A percentile compares a stretch with the other conserved stretches of the same genome.
phyloP scores from a whole-genome alignment of 1,284 basidiomycete genomes.

The Malassezia japonica region DNA sequence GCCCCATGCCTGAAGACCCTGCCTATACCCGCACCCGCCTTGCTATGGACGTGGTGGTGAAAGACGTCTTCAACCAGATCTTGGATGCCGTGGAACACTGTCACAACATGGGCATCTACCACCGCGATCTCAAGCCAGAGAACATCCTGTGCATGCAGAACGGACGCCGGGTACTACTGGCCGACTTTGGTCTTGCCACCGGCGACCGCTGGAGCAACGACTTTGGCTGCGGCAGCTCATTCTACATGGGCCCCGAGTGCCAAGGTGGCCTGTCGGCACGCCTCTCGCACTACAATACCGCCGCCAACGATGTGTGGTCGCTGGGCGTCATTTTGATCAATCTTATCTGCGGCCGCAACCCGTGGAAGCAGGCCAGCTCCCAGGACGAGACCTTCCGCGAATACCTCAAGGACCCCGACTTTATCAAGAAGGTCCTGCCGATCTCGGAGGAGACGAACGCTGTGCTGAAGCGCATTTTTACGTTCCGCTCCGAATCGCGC shows the following conservation, averaged over 20 bases:
- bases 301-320: constrained; percentile 75
- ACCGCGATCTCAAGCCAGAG: constrained; percentile 95
- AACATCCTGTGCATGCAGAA: constrained; percentile 75
- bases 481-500: constrained; percentile 36
- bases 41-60: constrained; percentile 38
- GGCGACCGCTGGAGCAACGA: constrained; percentile 76
- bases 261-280: constrained; percentile 62
- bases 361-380: constrained; percentile 69
- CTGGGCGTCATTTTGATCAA: constrained; percentile 86
- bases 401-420: constrained; percentile 41
- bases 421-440: constrained; percentile 43
- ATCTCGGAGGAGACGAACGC: constrained; percentile 43
- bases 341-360: constrained; percentile 74
- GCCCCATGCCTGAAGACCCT: constrained; percentile 18
- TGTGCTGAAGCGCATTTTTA: constrained; percentile 43
- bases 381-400: constrained; percentile 62
- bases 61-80: constrained; percentile 53
- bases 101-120: constrained; percentile 66
- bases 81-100: constrained; percentile 84
- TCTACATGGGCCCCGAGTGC: constrained; percentile 96
- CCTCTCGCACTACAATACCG: constrained; percentile 61
- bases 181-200: constrained; percentile 94
- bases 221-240: constrained; percentile 89
- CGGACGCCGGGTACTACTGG: constrained; percentile 74
- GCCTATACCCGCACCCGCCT: constrained; percentile 13